Base-by-base conservation (phyloP, 495 filamentous ascomycete species). In the Hypoxylon fragiforme region DNA sequence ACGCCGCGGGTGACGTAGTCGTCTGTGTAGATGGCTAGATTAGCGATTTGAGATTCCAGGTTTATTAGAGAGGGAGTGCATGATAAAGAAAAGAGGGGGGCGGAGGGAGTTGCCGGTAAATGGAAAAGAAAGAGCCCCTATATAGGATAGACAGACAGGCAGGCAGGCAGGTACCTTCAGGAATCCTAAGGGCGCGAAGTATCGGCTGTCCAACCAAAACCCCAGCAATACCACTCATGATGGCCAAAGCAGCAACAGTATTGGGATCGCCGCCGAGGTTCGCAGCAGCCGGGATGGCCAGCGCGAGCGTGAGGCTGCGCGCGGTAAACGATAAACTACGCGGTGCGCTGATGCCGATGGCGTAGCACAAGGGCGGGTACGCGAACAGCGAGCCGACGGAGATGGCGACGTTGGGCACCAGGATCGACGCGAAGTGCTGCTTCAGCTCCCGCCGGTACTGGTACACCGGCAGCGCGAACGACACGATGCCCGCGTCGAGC, bases 1-100 rank as follows among this genome's bases (percentile, higher is more conserved):
- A 83, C 77, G 30, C 80, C 78, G 41, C 79, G 63, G 1, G 77
- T 79, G 9, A 84, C 78, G 49, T 82, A 83, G 32, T 82, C 80
- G 38, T 80, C 77, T 78, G 11, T 4, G 15, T 9, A 16, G 1
- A 32, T 8, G 20, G 18, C 18, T 13, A 7, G 22, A 19, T 21
- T 5, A 34, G 43, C 15, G n/a, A n/a, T n/a, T n/a, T n/a, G n/a
- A n/a, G n/a, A n/a, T n/a, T n/a, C n/a, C n/a, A n/a, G n/a, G n/a
- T n/a, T n/a, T n/a, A n/a, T n/a, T n/a, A n/a, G n/a, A n/a, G n/a
- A n/a, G n/a, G n/a, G n/a, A n/a, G n/a, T n/a, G n/a, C n/a, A n/a
- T n/a, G n/a, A n/a, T n/a, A n/a, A n/a, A n/a, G n/a, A n/a, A n/a
- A n/a, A n/a, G n/a, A n/a, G 24, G 24, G 24, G 24, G 24, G 24